These are phyloP conservation scores for Aureobasidium zeae DNA, from an alignment of 2,329 filamentous ascomycete species.

Conservation along the genomic window DNA sequence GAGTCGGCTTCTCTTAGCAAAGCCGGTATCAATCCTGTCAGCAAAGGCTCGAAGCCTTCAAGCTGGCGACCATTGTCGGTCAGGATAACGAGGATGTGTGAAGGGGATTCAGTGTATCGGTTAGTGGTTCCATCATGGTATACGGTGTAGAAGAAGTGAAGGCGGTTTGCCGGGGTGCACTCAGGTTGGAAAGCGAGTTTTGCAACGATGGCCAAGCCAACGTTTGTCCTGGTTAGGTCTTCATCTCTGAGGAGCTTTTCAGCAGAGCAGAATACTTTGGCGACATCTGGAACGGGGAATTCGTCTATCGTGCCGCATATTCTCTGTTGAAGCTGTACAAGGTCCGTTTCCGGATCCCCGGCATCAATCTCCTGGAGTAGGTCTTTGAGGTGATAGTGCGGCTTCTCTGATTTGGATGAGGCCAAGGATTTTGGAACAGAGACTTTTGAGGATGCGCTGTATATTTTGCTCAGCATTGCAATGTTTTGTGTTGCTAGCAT, in stretches of 20 bases:
- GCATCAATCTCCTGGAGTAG: slow-evolving; percentile 6
- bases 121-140: slow-evolving; percentile 6
- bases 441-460: slow-evolving; percentile 9
- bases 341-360: neutral
- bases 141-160: slow-evolving; percentile 7
- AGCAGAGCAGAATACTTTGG: neutral
- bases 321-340: slow-evolving; percentile 4
- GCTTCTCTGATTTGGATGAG: slow-evolving; percentile 9
- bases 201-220: slow-evolving; percentile 9
- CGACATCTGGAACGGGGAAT: slow-evolving; percentile 1
- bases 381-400: slow-evolving; percentile 1
- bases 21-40: neutral
- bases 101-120: slow-evolving; percentile 7
- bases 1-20: slow-evolving; percentile 2
- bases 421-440: neutral
- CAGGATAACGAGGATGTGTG: slow-evolving; percentile 6
- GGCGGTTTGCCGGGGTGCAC: slow-evolving; percentile 7
- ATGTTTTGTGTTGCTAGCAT: too few species aligned
- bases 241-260: slow-evolving; percentile 8
- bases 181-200: slow-evolving; percentile 9
- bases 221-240: slow-evolving; percentile 2
- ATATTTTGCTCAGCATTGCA: slow-evolving; percentile 11
- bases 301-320: slow-evolving; percentile 9
- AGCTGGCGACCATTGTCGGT: slow-evolving; percentile 13
- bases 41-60: slow-evolving; percentile 11